Evolutionary conservation across 768 basidiomycete species (phyloP).

Genomic region (Krasilnikovozyma curviuscula): DNA sequence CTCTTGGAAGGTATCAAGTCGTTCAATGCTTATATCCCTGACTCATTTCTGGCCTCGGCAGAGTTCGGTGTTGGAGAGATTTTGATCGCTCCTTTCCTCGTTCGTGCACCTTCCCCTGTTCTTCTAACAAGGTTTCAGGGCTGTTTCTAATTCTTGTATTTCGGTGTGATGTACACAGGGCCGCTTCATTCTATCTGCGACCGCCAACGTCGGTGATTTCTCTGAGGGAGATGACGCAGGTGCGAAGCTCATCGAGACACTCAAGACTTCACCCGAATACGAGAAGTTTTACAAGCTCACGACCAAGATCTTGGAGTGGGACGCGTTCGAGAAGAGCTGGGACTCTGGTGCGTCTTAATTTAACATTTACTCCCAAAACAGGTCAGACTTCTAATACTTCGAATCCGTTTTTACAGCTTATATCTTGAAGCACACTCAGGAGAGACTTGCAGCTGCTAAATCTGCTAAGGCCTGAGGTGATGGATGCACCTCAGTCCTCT

Average conservation of each 20-base stretch:
- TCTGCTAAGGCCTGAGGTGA: no score
- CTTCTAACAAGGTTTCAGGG: neutral
- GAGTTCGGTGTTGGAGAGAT: slow-evolving; percentile 47
- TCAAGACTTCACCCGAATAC: slow-evolving; percentile 34
- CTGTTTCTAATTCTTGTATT: neutral
- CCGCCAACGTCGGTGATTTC: slow-evolving; percentile 36
- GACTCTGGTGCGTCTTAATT: slow-evolving; percentile 6
- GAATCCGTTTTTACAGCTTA: no score
- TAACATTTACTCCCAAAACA: no score
- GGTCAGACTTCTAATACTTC: no score
- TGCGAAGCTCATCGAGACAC: slow-evolving; percentile 28
- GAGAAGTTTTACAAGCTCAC: slow-evolving; percentile 36
- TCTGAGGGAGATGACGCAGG: slow-evolving; percentile 34
- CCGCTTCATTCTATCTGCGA: slow-evolving; percentile 6
- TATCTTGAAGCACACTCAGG: no score
- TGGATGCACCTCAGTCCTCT: no score
- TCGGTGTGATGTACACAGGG: slow-evolving; percentile 3
- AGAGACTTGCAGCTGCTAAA: no score
- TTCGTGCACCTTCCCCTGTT: neutral
- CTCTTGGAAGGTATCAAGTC: slow-evolving; percentile 35
- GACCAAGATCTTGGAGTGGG: slow-evolving; percentile 33
- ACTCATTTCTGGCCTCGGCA: slow-evolving; percentile 32
- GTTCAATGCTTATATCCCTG: slow-evolving; percentile 31
- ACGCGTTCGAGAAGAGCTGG: slow-evolving; percentile 40
- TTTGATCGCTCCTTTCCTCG: slow-evolving; percentile 42